These are phyloP conservation scores for Vitis cinerea DNA, from an alignment of 164 flowering plant genomes.

Conservation along the genomic window DNA sequence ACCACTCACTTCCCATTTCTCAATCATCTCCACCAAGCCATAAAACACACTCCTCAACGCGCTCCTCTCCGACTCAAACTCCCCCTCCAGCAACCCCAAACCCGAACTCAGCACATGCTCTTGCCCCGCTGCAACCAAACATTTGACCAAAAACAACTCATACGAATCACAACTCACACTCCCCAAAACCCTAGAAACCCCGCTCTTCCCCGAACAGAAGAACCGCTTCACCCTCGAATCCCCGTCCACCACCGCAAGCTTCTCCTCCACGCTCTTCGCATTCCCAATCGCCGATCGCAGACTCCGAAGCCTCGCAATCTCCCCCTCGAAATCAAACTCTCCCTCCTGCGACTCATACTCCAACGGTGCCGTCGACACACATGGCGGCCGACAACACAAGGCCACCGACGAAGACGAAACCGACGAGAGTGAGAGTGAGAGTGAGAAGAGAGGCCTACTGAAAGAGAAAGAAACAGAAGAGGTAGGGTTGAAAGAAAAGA, in stretches of 20 bases:
- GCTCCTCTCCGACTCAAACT: conserved; percentile 30
- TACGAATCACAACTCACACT: conserved; percentile 23
- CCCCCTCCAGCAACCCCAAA: conserved; percentile 19
- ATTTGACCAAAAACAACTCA: conserved; percentile 62
- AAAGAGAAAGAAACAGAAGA: too few species aligned
- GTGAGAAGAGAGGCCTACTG: too few species aligned
- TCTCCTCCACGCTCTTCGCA: conserved; percentile 24
- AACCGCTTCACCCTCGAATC: conserved; percentile 57
- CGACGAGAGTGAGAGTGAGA: too few species aligned
- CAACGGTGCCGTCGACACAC: too few species aligned
- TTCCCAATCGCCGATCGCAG: conserved; percentile 40
- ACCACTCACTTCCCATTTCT: conserved; percentile 46
- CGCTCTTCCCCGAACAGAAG: conserved; percentile 17
- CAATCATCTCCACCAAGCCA: conserved; percentile 68
- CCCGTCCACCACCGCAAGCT: conserved; percentile 30
- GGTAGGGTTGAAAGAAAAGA: too few species aligned
- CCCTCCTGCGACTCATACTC: conserved; percentile 38
- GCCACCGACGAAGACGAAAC: too few species aligned
- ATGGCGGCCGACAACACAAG: too few species aligned
- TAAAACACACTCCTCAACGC: conserved; percentile 59
- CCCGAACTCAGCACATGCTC: conserved; percentile 58
- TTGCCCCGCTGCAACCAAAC: conserved; percentile 89
- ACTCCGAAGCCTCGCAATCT: conserved; percentile 46
- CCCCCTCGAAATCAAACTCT: conserved; percentile 45
- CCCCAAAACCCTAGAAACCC: conserved; percentile 35